Evolutionary conservation across 305 asterid genomes (phyloP).

Genomic region (Solanum aculeatissimum): DNA sequence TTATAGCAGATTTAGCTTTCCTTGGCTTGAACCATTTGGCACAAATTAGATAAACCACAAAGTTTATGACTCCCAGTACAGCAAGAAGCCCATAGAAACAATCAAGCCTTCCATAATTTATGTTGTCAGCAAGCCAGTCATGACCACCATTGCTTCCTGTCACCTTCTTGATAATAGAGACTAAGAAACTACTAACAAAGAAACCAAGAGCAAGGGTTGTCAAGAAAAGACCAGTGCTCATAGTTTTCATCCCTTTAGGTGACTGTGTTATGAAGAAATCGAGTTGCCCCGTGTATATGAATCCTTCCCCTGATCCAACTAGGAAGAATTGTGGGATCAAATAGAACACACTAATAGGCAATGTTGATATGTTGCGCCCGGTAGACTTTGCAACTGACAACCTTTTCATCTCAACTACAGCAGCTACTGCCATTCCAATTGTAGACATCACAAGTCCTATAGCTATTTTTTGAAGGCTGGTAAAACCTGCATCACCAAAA

Average conservation of each 20-base stretch:
- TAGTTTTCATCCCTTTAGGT: slow-evolving; percentile 41
- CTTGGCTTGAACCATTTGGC: slow-evolving; percentile 20
- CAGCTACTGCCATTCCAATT: slow-evolving; percentile 26
- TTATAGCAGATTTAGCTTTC: slow-evolving; percentile 1
- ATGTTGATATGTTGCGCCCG: background rate
- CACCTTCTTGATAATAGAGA: slow-evolving; percentile 20
- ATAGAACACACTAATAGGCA: slow-evolving; percentile 24
- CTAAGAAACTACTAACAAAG: slow-evolving; percentile 32
- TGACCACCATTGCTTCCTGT: slow-evolving; percentile 11
- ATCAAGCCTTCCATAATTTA: slow-evolving; percentile 25
- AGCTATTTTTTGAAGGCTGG: slow-evolving; percentile 22
- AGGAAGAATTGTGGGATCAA: slow-evolving; percentile 36
- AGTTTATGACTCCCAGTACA: slow-evolving; percentile 16
- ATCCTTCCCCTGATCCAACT: slow-evolving; percentile 37
- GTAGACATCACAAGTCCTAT: slow-evolving; percentile 25
- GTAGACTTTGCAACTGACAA: slow-evolving; percentile 11
- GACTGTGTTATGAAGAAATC: slow-evolving; percentile 38
- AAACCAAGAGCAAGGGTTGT: slow-evolving; percentile 33
- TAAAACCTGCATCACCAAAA: slow-evolving; percentile 17
- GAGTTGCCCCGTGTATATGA: slow-evolving; percentile 36
- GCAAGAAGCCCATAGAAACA: slow-evolving; percentile 28
- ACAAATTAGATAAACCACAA: slow-evolving; percentile 10
- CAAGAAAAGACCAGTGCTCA: slow-evolving; percentile 40
- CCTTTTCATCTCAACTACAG: slow-evolving; percentile 18
- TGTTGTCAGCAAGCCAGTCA: slow-evolving; percentile 30